Evolutionary conservation across 2,329 filamentous ascomycete species (phyloP).

Genomic region (Colletotrichum phormii): DNA sequence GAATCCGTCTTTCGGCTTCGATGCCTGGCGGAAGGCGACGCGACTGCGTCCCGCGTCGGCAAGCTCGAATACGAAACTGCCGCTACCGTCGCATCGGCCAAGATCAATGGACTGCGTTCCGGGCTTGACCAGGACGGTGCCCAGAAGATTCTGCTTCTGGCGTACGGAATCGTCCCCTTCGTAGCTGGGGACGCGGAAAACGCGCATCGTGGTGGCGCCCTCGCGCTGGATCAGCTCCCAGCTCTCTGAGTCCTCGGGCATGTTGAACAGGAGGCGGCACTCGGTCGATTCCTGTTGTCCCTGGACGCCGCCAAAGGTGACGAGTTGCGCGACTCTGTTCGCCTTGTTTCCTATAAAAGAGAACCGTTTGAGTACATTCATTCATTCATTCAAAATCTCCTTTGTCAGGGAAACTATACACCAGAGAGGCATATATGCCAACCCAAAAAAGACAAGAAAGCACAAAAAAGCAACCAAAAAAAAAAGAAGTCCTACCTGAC

Average conservation of each 20-base stretch:
- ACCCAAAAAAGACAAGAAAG: background rate
- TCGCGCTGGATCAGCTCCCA: constrained; percentile 37
- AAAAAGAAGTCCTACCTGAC: constrained; percentile 9
- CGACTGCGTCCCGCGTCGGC: constrained; percentile 28
- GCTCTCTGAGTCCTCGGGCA: constrained; percentile 36
- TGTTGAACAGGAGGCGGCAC: constrained; percentile 29
- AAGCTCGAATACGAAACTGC: constrained; percentile 34
- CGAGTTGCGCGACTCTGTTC: constrained; percentile 34
- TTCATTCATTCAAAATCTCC: background rate
- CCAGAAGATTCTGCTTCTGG: constrained; percentile 15
- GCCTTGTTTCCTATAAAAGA: constrained; percentile 28
- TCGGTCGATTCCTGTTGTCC: background rate
- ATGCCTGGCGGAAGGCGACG: constrained; percentile 34
- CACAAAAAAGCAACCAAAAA: no score
- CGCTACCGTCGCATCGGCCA: constrained; percentile 26
- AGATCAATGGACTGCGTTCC: constrained; percentile 31
- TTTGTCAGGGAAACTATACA: background rate
- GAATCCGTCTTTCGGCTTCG: constrained; percentile 21
- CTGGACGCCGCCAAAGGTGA: constrained; percentile 24
- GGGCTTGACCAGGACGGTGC: constrained; percentile 23
- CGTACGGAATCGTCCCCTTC: constrained; percentile 6
- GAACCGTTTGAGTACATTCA: constrained; percentile 7
- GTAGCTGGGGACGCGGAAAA: constrained; percentile 17
- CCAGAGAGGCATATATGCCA: background rate
- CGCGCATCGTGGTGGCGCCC: constrained; percentile 24